Evolutionary conservation across 768 basidiomycete species (phyloP), one percentile per base, ranked within the genome.

Genomic region (Plicaturopsis crispa): DNA sequence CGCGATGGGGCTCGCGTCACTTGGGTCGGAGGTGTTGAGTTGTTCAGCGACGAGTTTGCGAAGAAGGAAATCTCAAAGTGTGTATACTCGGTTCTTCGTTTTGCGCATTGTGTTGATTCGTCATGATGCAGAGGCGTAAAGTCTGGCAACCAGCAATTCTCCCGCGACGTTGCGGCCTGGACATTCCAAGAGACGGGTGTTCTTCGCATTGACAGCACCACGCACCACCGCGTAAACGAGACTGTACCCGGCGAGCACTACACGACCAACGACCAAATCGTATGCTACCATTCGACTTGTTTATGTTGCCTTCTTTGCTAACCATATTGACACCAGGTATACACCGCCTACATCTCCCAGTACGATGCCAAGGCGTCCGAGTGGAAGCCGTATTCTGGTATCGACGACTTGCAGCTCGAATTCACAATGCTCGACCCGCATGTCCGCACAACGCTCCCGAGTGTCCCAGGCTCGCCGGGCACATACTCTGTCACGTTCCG

Each of bases 361-460:
- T 87, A 73, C 54, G 66, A 84, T 49, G 57, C 78, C 16, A 55
- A 55, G 41, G 69, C 66, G 5, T 61, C 65, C 6, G 56, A 55
- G 10, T 97, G 91, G 90, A 63, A 64, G 36, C 82, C 89, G 0
- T 80, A 80, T 55, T 78, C 80, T 10, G 74, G 70, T 22, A 57
- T 90, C 36, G 57, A 63, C 8, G 96, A 98, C 55, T 55, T 98
- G 20, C 94, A 97, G 50, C 70, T 98, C 36, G 93, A 94, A 50
- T 97, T 98, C 56, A 94, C 91, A 16, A 99, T 99, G 96, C 78
- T 99, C 28, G 96, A 99, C 58, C 96, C 96, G 1, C 92, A 96
- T 59, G 66, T 98, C 43, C 88, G 96, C 24, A 89, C 80, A 11
- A 63, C 83, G 5, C 70, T 99, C 7, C 66, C 59, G 8, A 70